phyloP scores from a whole-genome alignment of 1,284 basidiomycete species.

The Pisolithus thermaeus region DNA sequence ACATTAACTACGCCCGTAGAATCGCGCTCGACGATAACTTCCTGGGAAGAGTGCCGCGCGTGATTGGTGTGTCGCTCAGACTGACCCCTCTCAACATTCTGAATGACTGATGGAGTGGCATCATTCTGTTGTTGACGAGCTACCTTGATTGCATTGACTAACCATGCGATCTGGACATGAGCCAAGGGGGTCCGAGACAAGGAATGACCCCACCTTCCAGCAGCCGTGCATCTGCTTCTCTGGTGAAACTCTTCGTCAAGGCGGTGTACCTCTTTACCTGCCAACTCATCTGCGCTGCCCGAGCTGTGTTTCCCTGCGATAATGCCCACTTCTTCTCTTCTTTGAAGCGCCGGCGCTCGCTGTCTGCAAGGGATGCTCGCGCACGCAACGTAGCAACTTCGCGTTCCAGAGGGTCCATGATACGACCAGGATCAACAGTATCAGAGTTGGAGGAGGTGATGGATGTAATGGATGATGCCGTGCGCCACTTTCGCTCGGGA shows the following conservation, averaged over 20 bases:
- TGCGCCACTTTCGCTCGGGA: slow-evolving; percentile 26
- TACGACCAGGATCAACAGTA: slow-evolving; percentile 49
- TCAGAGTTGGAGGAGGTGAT: slow-evolving; percentile 56
- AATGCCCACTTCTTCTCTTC: slow-evolving; percentile 81
- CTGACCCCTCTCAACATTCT: slow-evolving; percentile 20
- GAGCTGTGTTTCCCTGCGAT: slow-evolving; percentile 65
- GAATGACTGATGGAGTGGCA: slow-evolving; percentile 14
- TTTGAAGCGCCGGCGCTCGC: slow-evolving; percentile 71
- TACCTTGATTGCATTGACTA: slow-evolving; percentile 25
- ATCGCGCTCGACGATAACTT: slow-evolving; percentile 26
- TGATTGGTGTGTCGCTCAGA: slow-evolving; percentile 27
- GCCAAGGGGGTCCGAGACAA: not conserved
- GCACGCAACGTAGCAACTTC: slow-evolving; percentile 67
- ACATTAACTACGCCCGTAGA: slow-evolving; percentile 19
- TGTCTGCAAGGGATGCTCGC: slow-evolving; percentile 72
- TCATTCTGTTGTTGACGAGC: slow-evolving; percentile 16
- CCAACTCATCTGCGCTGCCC: slow-evolving; percentile 73
- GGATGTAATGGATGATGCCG: slow-evolving; percentile 27
- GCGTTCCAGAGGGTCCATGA: slow-evolving; percentile 60
- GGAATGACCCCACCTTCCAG: slow-evolving; percentile 48
- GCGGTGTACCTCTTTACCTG: slow-evolving; percentile 73
- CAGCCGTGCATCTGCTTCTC: slow-evolving; percentile 69
- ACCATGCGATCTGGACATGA: not conserved
- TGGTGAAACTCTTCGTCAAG: slow-evolving; percentile 71
- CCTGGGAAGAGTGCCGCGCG: slow-evolving; percentile 21